Percentiles rank a stretch among this genome's conserved stretches.
These are phyloP conservation scores for Ustilaginoidea virens DNA, from an alignment of 2,329 filamentous ascomycete genomes.

Conservation along the genomic window DNA sequence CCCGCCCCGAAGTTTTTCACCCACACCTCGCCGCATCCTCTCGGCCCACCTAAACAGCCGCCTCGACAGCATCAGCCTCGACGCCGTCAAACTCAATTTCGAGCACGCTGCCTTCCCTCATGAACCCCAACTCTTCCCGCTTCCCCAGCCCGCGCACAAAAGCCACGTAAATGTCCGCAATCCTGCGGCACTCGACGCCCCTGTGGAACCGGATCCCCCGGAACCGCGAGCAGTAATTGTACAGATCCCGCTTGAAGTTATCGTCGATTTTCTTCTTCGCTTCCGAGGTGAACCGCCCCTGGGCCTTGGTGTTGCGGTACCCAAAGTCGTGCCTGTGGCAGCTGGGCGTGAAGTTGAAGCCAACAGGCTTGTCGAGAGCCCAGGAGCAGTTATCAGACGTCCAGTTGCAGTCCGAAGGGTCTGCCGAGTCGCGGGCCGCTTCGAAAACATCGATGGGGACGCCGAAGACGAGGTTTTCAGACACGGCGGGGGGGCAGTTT, in stretches of 20 bases:
- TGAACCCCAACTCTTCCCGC: slow-evolving; percentile 2
- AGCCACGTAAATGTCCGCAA: slow-evolving; percentile 10
- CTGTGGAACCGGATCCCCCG: slow-evolving; percentile 4
- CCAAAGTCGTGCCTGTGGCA: slow-evolving; percentile 13
- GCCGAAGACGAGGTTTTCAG: slow-evolving; percentile 2
- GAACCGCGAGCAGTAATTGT: slow-evolving; percentile 8
- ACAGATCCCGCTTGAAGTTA: slow-evolving; percentile 22
- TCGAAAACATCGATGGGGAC: slow-evolving; percentile 3
- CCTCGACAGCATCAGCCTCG: too few species aligned
- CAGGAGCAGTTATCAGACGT: slow-evolving; percentile 10
- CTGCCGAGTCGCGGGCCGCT: slow-evolving; percentile 10
- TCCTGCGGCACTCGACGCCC: slow-evolving; percentile 6
- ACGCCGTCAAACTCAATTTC: slow-evolving; percentile 4
- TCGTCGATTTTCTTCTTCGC: slow-evolving; percentile 21
- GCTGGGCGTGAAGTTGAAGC: slow-evolving; percentile 11
- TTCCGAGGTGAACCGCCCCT: slow-evolving; percentile 21
- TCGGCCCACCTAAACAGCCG: too few species aligned
- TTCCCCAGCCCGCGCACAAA: slow-evolving; percentile 9
- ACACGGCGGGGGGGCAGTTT: neutral
- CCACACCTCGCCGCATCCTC: neutral
- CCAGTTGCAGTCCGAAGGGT: slow-evolving; percentile 13
- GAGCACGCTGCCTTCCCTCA: slow-evolving; percentile 1
- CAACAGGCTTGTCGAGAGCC: slow-evolving; percentile 11
- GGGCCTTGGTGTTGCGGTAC: slow-evolving; percentile 18
- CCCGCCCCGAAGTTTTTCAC: too few species aligned